Evolutionary conservation across 2,329 filamentous ascomycete species (phyloP), one percentile per base, ranked within the genome.

Genomic region (Endoconidiophora laricicola): DNA sequence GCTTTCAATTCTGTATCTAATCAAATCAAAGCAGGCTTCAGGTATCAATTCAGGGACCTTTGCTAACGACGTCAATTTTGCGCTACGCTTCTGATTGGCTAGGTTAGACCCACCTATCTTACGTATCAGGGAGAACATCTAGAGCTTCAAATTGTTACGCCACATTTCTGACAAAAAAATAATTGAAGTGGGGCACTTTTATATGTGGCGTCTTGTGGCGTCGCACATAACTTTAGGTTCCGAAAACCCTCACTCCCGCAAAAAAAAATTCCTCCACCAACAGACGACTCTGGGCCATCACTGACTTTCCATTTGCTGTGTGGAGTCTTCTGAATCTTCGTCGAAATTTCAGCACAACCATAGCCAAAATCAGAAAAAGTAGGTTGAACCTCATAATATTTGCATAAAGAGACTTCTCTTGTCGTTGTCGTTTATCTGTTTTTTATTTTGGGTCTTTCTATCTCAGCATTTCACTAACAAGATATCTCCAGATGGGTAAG

Each of bases 401-500:
- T 33, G 29, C 29, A 33, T 33, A 7, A 12, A 7, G 29, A 33
- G 9, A 33, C 22, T 50, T 48, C 22, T 41, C 47, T 43, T 23
- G 26, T 44, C 51, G 41, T 48, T 48, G 46, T 54, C 29, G n/a
- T 49, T 48, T 48, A 24, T 39, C 36, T 33, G 44, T 48, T 26
- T 41, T 47, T 38, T 23, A 22, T 44, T 54, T 36, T 48, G 45
- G 42, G 49, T 18, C 4, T 49, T 48, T 48, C 33, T 39, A 24
- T 38, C 22, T 48, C 36, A 52, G 29, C 50, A 18, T 18, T 53
- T 49, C 58, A 61, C 68, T 72, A 62, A 72, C 63, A 57, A 33
- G 23, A 58, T 55, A 40, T 51, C 55, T 56, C 56, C 63, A 78
- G 74, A 79, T 78, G 75, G 74, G 75, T 79, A 78, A 78, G 74